These are phyloP conservation scores for Conidiobolus incongruus DNA, from an alignment of 371 early-diverging fungal genomes.

Conservation along the genomic window DNA sequence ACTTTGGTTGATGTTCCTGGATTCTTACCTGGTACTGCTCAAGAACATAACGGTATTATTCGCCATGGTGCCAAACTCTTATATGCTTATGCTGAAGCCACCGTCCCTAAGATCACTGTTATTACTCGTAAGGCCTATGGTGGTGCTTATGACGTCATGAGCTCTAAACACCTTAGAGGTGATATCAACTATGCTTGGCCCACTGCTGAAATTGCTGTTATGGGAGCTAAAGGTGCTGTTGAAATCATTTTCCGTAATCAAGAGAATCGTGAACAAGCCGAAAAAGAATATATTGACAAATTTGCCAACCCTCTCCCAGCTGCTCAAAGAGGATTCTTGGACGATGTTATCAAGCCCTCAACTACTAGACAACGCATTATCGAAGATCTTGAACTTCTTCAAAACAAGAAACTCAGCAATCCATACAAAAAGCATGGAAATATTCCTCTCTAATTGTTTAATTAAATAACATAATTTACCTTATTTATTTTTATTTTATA, in stretches of 20 bases:
- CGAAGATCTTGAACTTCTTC: constrained; percentile 64
- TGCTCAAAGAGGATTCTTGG: constrained; percentile 85
- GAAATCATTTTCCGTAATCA: constrained; percentile 80
- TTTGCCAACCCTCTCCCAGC: constrained; percentile 92
- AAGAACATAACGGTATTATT: constrained; percentile 93
- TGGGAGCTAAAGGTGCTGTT: constrained; percentile 93
- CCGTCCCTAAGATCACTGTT: constrained; percentile 90
- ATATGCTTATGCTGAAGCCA: constrained; percentile 92
- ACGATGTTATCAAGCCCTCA: constrained; percentile 81
- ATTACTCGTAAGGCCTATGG: constrained; percentile 94
- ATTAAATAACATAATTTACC: too few species aligned
- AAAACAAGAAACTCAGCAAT: constrained; percentile 41
- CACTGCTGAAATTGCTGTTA: constrained; percentile 91
- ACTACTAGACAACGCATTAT: constrained; percentile 63
- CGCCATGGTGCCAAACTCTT: constrained; percentile 92
- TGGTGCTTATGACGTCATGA: constrained; percentile 96
- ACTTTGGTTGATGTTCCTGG: constrained; percentile 97
- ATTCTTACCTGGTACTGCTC: constrained; percentile 84
- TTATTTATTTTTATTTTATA: too few species aligned
- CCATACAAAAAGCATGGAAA: constrained; percentile 91
- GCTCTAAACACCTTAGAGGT: constrained; percentile 84
- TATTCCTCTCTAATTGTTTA: constrained; percentile 26
- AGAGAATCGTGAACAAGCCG: constrained; percentile 41
- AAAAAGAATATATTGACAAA: constrained; percentile 70
- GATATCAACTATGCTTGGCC: constrained; percentile 92